Conservation (phyloP, 345 rosid genomes). For the Eucalyptus marginata region DNA sequence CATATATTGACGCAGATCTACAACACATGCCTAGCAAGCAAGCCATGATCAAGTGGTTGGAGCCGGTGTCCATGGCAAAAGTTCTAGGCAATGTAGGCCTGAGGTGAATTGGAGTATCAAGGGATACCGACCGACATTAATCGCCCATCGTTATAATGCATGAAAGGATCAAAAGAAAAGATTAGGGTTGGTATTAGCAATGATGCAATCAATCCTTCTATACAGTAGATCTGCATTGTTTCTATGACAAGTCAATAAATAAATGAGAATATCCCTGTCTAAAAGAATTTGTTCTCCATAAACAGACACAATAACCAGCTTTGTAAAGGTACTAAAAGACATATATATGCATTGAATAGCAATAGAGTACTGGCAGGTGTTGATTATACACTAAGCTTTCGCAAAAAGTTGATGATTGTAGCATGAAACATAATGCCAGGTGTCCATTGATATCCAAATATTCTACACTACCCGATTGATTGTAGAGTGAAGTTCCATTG, state of each 20-base stretch:
- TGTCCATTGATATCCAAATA: neutral
- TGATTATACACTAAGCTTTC: neutral
- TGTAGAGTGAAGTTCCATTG: neutral
- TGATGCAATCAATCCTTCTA: neutral
- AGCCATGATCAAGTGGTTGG: neutral
- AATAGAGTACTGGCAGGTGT: neutral
- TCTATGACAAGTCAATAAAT: neutral
- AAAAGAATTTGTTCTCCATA: neutral
- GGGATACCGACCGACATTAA: neutral
- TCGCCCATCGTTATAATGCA: neutral
- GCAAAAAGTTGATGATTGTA: neutral
- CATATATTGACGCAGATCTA: neutral
- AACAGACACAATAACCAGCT: neutral
- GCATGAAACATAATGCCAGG: neutral
- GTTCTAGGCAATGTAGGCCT: neutral
- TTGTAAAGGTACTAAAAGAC: neutral
- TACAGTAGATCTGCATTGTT: neutral
- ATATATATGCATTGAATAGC: neutral
- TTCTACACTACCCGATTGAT: neutral
- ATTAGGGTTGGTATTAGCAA: neutral
- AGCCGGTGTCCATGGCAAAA: neutral
- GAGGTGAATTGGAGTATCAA: neutral
- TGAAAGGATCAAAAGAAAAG: neutral
- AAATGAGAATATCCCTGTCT: neutral
- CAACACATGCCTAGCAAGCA: neutral